Percentiles rank a stretch among this genome's conserved stretches.
Conservation (phyloP, 257 asterid genomes). For the Solanum bukasovii region DNA sequence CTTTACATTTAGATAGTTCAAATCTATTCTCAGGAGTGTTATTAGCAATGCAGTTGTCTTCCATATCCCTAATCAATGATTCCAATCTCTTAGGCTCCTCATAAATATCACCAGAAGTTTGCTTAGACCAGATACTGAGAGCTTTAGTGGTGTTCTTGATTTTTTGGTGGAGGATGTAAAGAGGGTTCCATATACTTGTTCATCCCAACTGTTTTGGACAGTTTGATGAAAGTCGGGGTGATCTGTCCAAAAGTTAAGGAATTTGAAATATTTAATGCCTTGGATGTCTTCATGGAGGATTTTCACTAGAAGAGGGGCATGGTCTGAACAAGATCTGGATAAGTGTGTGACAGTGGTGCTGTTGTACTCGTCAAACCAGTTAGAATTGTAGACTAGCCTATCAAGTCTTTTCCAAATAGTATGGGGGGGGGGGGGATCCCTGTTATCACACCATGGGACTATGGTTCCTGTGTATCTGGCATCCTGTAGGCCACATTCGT, state of each 20-base stretch:
- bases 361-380: neutral
- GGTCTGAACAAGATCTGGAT: neutral
- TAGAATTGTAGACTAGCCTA: neutral
- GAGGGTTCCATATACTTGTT: neutral
- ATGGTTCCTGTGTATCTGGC: neutral
- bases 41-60: neutral
- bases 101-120: neutral
- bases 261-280: neutral
- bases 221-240: neutral
- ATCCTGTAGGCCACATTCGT: neutral
- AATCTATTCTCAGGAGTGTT: neutral
- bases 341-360: neutral
- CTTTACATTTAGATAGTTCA: neutral
- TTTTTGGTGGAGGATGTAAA: neutral
- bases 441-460: too few species aligned
- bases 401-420: neutral
- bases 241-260: neutral
- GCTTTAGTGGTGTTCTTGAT: neutral
- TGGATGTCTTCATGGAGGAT: neutral
- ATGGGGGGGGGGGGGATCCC: too few species aligned
- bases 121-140: neutral
- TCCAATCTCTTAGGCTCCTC: neutral
- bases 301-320: neutral
- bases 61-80: neutral
- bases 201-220: neutral